A percentile compares a stretch with the other conserved stretches of the same genome.
Conservation (phyloP, 495 filamentous ascomycete genomes). For the Podospora comata region DNA sequence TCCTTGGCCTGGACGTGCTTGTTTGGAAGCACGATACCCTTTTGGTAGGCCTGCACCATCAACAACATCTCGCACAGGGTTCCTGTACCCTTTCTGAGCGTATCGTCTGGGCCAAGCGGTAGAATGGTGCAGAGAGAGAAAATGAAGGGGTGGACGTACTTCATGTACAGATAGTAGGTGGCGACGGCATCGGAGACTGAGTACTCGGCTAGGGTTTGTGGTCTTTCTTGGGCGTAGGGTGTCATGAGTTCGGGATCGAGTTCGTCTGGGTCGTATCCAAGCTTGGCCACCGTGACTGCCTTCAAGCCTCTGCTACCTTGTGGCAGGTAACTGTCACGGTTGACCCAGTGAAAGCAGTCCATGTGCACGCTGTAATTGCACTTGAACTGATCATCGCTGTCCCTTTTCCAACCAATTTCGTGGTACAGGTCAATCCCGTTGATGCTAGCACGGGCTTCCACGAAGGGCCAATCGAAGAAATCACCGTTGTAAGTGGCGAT, state of each 20-base stretch:
- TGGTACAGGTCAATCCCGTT: constrained; percentile 99
- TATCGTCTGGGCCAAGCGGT: constrained; percentile 88
- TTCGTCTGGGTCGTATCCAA: constrained; percentile 98
- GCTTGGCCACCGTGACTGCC: constrained; percentile 93
- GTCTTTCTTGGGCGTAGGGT: constrained; percentile 83
- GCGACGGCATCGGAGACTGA: constrained; percentile 98
- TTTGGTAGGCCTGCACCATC: constrained; percentile 96
- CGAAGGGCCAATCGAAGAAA: constrained; percentile 99
- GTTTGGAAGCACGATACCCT: constrained; percentile 89
- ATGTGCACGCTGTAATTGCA: constrained; percentile 95
- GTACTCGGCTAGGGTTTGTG: constrained; percentile 93
- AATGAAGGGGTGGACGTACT: constrained; percentile 99
- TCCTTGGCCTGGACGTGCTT: constrained; percentile 91
- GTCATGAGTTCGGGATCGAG: constrained; percentile 98
- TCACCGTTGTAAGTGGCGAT: constrained; percentile 99
- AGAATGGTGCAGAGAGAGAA: constrained; percentile 98
- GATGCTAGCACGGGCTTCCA: constrained; percentile 86
- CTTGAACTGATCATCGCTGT: constrained; percentile 92
- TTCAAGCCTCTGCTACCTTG: constrained; percentile 97
- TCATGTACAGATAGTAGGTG: constrained; percentile 99
- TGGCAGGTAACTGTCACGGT: constrained; percentile 94
- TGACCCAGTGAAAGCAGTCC: constrained; percentile 99
- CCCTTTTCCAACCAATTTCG: constrained; percentile 94
- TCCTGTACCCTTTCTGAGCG: constrained; percentile 90
- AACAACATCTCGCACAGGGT: constrained; percentile 98